phyloP scores from a whole-genome alignment of 2,329 filamentous ascomycete species.

The Talaromyces sp. region DNA sequence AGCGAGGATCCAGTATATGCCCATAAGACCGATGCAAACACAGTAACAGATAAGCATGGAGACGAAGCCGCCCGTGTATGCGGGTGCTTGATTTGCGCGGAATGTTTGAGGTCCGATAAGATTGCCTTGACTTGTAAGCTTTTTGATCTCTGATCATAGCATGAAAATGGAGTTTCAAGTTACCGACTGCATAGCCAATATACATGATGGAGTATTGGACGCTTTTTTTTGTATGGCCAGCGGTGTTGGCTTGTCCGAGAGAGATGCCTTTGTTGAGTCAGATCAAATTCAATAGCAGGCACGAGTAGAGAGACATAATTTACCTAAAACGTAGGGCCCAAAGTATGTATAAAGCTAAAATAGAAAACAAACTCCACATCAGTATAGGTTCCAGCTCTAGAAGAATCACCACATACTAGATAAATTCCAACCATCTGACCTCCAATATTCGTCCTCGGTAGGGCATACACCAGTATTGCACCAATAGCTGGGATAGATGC shows the following conservation, averaged over 20 bases:
- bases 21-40: conserved; percentile 31
- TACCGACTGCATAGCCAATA: conserved; percentile 40
- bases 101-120: conserved; percentile 46
- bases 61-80: conserved; percentile 37
- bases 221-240: conserved; percentile 42
- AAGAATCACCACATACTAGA: conserved; percentile 22
- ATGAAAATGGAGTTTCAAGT: neutral
- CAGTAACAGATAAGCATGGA: conserved; percentile 39
- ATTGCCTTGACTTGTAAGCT: conserved; percentile 27
- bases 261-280: conserved; percentile 22
- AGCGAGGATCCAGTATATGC: conserved; percentile 31
- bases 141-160: neutral
- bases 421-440: conserved; percentile 43
- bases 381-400: neutral
- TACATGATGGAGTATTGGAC: conserved; percentile 39
- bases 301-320: neutral
- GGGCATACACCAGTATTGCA: conserved; percentile 28
- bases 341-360: conserved; percentile 39
- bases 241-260: conserved; percentile 33
- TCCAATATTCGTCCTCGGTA: conserved; percentile 33
- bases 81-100: conserved; percentile 38
- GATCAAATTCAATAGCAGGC: neutral
- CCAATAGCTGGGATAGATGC: conserved; percentile 32
- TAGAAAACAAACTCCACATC: neutral
- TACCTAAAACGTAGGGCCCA: conserved; percentile 30